Base-by-base conservation (phyloP, 345 rosid species). In the Lepidium didymum region DNA sequence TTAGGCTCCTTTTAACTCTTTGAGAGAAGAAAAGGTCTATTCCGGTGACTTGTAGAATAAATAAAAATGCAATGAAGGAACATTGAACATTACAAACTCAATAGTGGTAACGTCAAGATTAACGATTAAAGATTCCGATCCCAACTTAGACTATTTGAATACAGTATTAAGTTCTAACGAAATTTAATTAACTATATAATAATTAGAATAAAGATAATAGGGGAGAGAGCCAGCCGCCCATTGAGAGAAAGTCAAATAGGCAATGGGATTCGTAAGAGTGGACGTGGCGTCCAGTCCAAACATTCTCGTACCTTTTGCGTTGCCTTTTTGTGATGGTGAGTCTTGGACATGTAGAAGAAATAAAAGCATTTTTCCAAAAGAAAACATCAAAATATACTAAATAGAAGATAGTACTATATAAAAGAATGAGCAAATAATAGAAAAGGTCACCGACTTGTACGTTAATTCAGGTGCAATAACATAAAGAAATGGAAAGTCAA, bases 201-300 rank as follows among this genome's bases (percentile, higher is more conserved):
- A 13, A 72, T 56, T 5, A 14, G n/a, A 41, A 62, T 34, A 43
- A 21, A 36, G 33, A 56, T 68, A 34, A 23, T 44, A 47, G 0
- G 1, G n/a, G n/a, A n/a, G 21, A 19, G 21, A 19, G 21, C 2
- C 1, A 70, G 70, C 76, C 76, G 71, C 38, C 71, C 53, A 38
- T 64, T 64, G 53, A 2, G 38, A 72, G 44, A 72, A 72, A 56
- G 70, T 64, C 70, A 72, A 64, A 64, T 3, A 18, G 47, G 34
- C 12, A 43, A n/a, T 44, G 40, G 16, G 6, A 54, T 54, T 15
- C 58, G 21, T 53, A 25, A 25, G 25, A 36, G 23, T 34, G 69
- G 27, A 45, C 58, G 69, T 72, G 70, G 76, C 76, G 56, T 64
- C 56, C 36, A 18, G 43, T 64, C 52, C 52, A 56, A 64, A 56